Evolutionary conservation across 495 filamentous ascomycete genomes (phyloP).

Genomic region (Podospora sp.): DNA sequence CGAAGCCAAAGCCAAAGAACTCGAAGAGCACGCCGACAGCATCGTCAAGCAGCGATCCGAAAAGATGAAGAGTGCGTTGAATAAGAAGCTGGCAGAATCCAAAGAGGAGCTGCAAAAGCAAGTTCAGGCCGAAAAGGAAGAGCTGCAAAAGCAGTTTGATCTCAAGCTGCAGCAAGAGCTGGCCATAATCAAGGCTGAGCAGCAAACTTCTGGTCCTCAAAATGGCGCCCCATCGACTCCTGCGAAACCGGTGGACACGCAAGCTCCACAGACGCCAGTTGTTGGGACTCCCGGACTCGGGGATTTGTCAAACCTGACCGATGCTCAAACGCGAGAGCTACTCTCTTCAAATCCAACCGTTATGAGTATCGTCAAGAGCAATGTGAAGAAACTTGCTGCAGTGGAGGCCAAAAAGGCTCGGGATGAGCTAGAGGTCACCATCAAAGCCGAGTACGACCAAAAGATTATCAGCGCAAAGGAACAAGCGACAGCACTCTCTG

Average conservation of each 20-base stretch:
- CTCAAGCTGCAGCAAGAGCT: conserved; percentile 67
- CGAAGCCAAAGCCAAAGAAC: conserved; percentile 54
- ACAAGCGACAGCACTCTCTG: conserved; percentile 57
- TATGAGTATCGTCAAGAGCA: conserved; percentile 65
- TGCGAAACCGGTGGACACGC: conserved; percentile 29
- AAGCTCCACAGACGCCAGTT: conserved; percentile 37
- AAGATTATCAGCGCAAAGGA: conserved; percentile 54
- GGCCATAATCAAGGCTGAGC: conserved; percentile 56
- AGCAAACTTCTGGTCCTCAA: conserved; percentile 40
- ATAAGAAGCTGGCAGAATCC: conserved; percentile 68
- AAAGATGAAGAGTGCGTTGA: conserved; percentile 70
- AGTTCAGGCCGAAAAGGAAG: conserved; percentile 57
- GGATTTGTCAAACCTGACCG: conserved; percentile 51
- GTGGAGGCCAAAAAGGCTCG: conserved; percentile 60
- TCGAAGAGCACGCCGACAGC: conserved; percentile 55
- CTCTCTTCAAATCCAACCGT: conserved; percentile 65
- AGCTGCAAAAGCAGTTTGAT: conserved; percentile 62
- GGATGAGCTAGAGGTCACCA: conserved; percentile 50
- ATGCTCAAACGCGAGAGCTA: conserved; percentile 66
- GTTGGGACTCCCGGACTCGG: conserved; percentile 38
- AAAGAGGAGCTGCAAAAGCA: conserved; percentile 48
- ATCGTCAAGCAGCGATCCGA: conserved; percentile 69
- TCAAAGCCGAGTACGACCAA: conserved; percentile 51
- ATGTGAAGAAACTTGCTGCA: conserved; percentile 62
- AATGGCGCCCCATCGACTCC: conserved; percentile 44